Evolutionary conservation across 208 protist species (phyloP).

Genomic region (Trypanosoma avium): DNA sequence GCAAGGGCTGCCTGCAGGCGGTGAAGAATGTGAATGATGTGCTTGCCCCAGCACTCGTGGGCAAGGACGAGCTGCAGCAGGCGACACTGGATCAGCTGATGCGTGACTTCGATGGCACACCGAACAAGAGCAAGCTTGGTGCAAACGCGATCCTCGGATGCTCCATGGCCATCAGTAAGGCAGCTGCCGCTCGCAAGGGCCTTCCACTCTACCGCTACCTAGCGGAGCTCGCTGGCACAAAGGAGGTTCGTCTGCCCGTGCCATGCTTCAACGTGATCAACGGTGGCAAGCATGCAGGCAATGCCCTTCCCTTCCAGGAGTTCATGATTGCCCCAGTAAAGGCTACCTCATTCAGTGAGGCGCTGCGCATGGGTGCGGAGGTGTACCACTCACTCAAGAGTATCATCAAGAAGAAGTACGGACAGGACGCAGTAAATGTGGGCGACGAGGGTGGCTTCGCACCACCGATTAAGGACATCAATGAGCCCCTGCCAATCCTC

Average conservation of each 20-base stretch:
- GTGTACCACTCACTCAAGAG: constrained; percentile 98
- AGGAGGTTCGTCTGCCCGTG: constrained; percentile 86
- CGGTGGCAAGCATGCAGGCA: constrained; percentile 98
- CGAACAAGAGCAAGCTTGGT: constrained; percentile 96
- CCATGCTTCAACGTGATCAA: constrained; percentile 99
- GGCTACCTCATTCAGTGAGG: constrained; percentile 94
- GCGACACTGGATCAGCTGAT: constrained; percentile 94
- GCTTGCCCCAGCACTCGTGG: constrained; percentile 92
- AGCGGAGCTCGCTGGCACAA: constrained; percentile 88
- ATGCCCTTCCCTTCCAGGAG: constrained; percentile 94
- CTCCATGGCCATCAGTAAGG: constrained; percentile 97
- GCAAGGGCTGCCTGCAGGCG: constrained; percentile 96
- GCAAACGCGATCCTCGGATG: constrained; percentile 99
- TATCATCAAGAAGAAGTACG: constrained; percentile 97
- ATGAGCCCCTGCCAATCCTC: constrained; percentile 97
- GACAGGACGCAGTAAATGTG: constrained; percentile 93
- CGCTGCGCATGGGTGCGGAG: constrained; percentile 96
- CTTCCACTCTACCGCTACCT: constrained; percentile 97
- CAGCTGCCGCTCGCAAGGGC: constrained; percentile 86
- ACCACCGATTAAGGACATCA: constrained; percentile 92
- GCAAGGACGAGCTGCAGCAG: constrained; percentile 92
- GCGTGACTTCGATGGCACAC: constrained; percentile 96
- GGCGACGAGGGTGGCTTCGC: constrained; percentile 99
- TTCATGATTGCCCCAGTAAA: constrained; percentile 99
- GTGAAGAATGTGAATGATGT: constrained; percentile 97